phyloP scores from a whole-genome alignment of 495 filamentous ascomycete genomes.

The Aspergillus sclerotiicarbonarius region DNA sequence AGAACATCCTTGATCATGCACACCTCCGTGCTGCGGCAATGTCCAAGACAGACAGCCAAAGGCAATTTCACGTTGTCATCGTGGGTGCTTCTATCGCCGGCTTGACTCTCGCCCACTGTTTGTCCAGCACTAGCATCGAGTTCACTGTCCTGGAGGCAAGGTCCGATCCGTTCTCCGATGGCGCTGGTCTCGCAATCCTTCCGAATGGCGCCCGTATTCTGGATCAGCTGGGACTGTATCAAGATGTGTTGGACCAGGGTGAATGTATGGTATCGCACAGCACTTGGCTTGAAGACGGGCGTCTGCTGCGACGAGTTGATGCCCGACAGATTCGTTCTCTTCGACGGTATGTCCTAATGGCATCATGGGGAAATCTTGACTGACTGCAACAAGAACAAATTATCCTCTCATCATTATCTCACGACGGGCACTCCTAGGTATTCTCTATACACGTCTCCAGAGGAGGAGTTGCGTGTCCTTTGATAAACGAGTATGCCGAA shows the following conservation, averaged over 20 bases:
- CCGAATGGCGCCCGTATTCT: slow-evolving; percentile 14
- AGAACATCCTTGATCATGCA: not conserved
- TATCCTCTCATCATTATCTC: slow-evolving; percentile 1
- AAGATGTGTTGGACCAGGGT: not conserved
- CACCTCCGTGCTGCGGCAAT: not conserved
- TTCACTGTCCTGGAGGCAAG: slow-evolving; percentile 9
- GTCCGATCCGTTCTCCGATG: not conserved
- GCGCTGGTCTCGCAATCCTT: slow-evolving; percentile 7
- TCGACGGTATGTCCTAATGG: not conserved
- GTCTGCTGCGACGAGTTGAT: not conserved
- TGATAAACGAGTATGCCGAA: not conserved
- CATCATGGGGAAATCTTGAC: not conserved
- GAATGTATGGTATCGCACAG: not conserved
- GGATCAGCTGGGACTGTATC: slow-evolving; percentile 13
- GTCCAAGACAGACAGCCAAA: not conserved
- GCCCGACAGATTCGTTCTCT: not conserved
- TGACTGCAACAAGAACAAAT: not conserved
- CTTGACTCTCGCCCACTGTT: slow-evolving; percentile 9
- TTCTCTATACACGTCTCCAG: not conserved
- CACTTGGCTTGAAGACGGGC: not conserved
- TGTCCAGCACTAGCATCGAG: slow-evolving; percentile 5
- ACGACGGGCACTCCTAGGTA: not conserved
- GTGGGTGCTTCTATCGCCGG: slow-evolving; percentile 13
- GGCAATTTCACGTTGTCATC: slow-evolving; percentile 8
- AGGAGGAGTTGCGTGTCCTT: not conserved